A percentile compares a stretch with the other conserved stretches of the same genome.
Conservation (phyloP, 1,284 basidiomycete species). For the Ustilago crameri region DNA sequence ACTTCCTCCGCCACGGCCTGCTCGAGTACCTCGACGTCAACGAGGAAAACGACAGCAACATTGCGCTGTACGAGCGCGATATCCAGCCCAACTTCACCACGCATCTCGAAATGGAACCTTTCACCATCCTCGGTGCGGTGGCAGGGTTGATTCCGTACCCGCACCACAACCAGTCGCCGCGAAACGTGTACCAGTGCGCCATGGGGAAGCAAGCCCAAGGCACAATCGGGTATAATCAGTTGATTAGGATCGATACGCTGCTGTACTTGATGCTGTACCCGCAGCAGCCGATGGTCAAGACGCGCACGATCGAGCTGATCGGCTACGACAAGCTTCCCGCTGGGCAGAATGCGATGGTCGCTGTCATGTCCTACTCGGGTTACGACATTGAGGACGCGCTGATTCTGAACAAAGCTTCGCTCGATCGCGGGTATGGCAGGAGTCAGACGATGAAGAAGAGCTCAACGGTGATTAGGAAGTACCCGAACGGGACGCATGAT, state of each 20-base stretch:
- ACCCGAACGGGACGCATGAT: slow-evolving; percentile 97
- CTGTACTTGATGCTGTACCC: slow-evolving; percentile 98
- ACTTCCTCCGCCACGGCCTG: slow-evolving; percentile 92
- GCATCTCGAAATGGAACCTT: slow-evolving; percentile 98
- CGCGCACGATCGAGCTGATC: slow-evolving; percentile 87
- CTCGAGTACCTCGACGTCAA: slow-evolving; percentile 99
- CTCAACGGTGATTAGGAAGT: slow-evolving; percentile 90
- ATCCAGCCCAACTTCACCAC: slow-evolving; percentile 82
- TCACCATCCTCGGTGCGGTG: slow-evolving; percentile 95
- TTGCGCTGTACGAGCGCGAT: slow-evolving; percentile 91
- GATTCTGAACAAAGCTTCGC: slow-evolving; percentile 83
- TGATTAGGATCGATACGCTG: slow-evolving; percentile 97
- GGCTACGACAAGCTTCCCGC: slow-evolving; percentile 97
- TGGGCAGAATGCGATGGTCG: slow-evolving; percentile 97
- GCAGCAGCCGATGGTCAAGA: slow-evolving; percentile 99
- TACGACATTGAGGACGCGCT: slow-evolving; percentile 99
- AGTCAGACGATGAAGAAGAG: slow-evolving; percentile 98
- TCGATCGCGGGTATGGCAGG: slow-evolving; percentile 96
- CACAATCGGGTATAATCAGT: slow-evolving; percentile 98
- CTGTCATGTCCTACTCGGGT: slow-evolving; percentile 98
- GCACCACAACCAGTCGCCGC: slow-evolving; percentile 98
- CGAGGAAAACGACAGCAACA: slow-evolving; percentile 98
- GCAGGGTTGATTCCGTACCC: slow-evolving; percentile 99
- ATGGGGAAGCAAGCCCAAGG: slow-evolving; percentile 99
- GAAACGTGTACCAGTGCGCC: slow-evolving; percentile 97